phyloP scores from a whole-genome alignment of 2,329 filamentous ascomycete species.

The Scytalidium lignicola region DNA sequence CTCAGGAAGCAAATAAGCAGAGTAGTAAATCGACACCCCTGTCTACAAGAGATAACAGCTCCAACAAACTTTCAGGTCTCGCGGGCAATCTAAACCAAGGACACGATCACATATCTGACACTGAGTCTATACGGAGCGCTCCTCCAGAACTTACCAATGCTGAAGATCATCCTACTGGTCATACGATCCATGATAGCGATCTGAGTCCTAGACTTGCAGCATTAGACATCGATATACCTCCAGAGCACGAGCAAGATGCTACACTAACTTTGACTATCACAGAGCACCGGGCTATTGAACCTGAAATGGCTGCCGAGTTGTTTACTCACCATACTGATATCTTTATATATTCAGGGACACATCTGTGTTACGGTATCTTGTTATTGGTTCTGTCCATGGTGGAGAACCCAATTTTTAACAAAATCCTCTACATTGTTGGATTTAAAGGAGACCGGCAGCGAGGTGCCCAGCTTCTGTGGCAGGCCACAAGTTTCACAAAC shows the following conservation, averaged over 20 bases:
- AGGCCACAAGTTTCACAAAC: slow-evolving; percentile 77
- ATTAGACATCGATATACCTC: neutral
- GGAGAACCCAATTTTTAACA: slow-evolving; percentile 77
- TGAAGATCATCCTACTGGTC: neutral
- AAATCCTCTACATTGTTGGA: slow-evolving; percentile 79
- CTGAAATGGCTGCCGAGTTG: slow-evolving; percentile 54
- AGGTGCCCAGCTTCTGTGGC: slow-evolving; percentile 84
- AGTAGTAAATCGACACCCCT: neutral
- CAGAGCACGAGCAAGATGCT: slow-evolving; percentile 14
- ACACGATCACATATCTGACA: neutral
- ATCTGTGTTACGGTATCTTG: slow-evolving; percentile 84
- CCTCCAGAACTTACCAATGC: neutral
- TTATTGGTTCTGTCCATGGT: slow-evolving; percentile 87
- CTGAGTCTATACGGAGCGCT: neutral
- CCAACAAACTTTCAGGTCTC: neutral
- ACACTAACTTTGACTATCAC: slow-evolving; percentile 26
- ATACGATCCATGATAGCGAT: neutral
- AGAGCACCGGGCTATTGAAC: slow-evolving; percentile 24
- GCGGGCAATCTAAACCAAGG: neutral
- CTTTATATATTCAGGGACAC: slow-evolving; percentile 84
- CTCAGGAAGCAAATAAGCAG: neutral
- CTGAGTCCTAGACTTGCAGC: neutral
- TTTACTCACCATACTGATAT: slow-evolving; percentile 74
- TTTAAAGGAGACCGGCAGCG: slow-evolving; percentile 84
- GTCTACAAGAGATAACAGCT: neutral